phyloP scores from a whole-genome alignment of 192 early-diverging fungal genomes.

The Spizellomyces sp. region DNA sequence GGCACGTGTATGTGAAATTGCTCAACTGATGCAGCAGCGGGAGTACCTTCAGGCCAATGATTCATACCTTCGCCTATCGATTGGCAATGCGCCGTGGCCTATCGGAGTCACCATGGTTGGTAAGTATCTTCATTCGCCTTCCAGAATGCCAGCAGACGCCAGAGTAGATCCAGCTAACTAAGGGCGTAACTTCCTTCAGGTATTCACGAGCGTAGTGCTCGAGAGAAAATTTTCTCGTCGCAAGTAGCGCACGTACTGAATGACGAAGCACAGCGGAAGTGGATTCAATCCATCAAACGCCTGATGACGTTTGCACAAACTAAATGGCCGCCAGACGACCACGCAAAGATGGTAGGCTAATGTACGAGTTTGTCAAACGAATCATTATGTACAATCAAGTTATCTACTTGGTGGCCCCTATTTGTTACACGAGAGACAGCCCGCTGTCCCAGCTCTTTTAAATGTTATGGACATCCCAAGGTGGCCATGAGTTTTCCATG shows the following conservation, averaged over 20 bases:
- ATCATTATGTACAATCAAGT: no score
- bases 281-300: conserved; percentile 98
- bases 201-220: conserved; percentile 96
- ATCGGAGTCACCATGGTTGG: conserved; percentile 96
- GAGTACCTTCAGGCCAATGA: conserved; percentile 94
- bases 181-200: conserved; percentile 41
- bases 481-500: no score
- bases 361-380: no score
- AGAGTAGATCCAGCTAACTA: background rate
- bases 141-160: background rate
- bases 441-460: no score
- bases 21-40: conserved; percentile 76
- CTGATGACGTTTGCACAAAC: conserved; percentile 95
- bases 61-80: conserved; percentile 88
- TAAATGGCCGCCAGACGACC: conserved; percentile 84
- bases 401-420: no score
- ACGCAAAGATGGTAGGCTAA: conserved; percentile 50
- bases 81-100: conserved; percentile 99
- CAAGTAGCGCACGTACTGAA: conserved; percentile 98
- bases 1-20: conserved; percentile 89
- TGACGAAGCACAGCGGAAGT: conserved; percentile 94
- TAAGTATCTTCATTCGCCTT: conserved; percentile 35
- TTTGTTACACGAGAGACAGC: no score
- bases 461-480: no score
- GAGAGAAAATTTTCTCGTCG: conserved; percentile 92